These are phyloP conservation scores for Ceratobasidium sp. DNA, from an alignment of 1,284 basidiomycete species.

Conservation along the genomic window DNA sequence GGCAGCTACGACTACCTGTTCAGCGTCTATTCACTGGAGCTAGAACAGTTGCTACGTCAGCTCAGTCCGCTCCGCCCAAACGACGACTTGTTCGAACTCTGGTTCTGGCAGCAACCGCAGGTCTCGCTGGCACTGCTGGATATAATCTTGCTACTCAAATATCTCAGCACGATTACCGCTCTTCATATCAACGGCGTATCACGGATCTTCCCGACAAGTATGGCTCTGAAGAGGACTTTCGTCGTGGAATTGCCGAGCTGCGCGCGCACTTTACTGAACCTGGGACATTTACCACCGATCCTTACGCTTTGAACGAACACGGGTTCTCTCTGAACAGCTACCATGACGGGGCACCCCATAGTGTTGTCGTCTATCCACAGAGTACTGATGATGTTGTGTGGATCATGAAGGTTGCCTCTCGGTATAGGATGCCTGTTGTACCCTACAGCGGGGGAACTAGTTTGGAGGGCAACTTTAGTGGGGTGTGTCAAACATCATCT, in stretches of 20 bases:
- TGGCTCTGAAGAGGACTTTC: slow-evolving; percentile 46
- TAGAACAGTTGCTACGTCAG: neutral
- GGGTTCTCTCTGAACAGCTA: slow-evolving; percentile 45
- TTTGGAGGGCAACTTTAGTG: slow-evolving; percentile 72
- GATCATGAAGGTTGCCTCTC: slow-evolving; percentile 71
- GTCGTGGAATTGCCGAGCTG: slow-evolving; percentile 43
- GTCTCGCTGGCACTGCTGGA: slow-evolving; percentile 30
- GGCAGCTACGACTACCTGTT: slow-evolving; percentile 8
- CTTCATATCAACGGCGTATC: slow-evolving; percentile 22
- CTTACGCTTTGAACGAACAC: slow-evolving; percentile 42
- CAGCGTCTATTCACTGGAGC: slow-evolving; percentile 11
- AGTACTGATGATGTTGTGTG: slow-evolving; percentile 74
- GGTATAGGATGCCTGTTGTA: slow-evolving; percentile 74
- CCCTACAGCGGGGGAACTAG: slow-evolving; percentile 77
- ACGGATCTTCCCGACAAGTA: slow-evolving; percentile 41
- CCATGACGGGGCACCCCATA: slow-evolving; percentile 58
- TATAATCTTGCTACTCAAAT: slow-evolving; percentile 28
- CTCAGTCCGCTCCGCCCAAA: slow-evolving; percentile 16
- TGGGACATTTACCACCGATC: slow-evolving; percentile 42
- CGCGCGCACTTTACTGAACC: slow-evolving; percentile 31
- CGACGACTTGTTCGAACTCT: slow-evolving; percentile 35
- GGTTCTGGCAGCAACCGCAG: slow-evolving; percentile 19
- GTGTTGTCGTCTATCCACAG: slow-evolving; percentile 56
- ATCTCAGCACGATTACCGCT: slow-evolving; percentile 18
- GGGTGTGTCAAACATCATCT: slow-evolving; percentile 57